Percentiles rank a stretch among this genome's conserved stretches.
phyloP scores from a whole-genome alignment of 345 rosid genomes.

The Syzygium oleosum region DNA sequence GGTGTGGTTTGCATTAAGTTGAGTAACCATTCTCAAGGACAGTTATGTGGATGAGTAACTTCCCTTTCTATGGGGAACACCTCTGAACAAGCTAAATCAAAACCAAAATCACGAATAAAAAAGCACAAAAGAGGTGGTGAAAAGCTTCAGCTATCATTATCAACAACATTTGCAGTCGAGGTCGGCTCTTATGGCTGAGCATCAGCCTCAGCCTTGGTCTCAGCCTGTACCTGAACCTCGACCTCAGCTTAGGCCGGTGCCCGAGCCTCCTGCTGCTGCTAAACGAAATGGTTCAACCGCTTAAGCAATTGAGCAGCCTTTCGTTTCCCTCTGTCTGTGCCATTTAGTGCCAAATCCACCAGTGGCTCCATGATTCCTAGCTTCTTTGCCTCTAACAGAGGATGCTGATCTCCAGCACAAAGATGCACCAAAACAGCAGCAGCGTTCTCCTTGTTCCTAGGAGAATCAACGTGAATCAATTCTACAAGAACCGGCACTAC shows the following conservation, averaged over 20 bases:
- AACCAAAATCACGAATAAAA: not conserved
- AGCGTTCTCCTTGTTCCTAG: slow-evolving; percentile 67
- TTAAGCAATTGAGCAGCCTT: slow-evolving; percentile 89
- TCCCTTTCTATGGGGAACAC: not conserved
- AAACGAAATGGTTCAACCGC: slow-evolving; percentile 54
- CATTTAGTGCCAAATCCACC: slow-evolving; percentile 68
- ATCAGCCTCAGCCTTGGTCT: not conserved
- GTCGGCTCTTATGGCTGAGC: not conserved
- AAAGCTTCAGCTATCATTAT: not conserved
- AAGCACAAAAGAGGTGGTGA: not conserved
- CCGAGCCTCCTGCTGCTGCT: slow-evolving; percentile 50
- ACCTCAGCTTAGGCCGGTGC: slow-evolving; percentile 2
- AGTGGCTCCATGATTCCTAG: slow-evolving; percentile 67
- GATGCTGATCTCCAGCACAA: slow-evolving; percentile 64
- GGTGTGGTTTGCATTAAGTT: not conserved
- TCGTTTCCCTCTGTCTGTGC: slow-evolving; percentile 88
- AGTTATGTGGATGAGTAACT: not conserved
- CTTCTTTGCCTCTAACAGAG: slow-evolving; percentile 67
- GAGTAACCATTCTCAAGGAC: not conserved
- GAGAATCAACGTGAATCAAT: slow-evolving; percentile 53
- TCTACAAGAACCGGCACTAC: slow-evolving; percentile 70
- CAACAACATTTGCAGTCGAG: not conserved
- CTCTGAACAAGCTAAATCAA: not conserved
- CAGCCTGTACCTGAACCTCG: not conserved
- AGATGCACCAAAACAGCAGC: slow-evolving; percentile 84